Percentiles rank a stretch among this genome's conserved stretches.
Evolutionary conservation across 2,329 filamentous ascomycete genomes (phyloP).

Genomic region (Pseudogymnoascus sp.): DNA sequence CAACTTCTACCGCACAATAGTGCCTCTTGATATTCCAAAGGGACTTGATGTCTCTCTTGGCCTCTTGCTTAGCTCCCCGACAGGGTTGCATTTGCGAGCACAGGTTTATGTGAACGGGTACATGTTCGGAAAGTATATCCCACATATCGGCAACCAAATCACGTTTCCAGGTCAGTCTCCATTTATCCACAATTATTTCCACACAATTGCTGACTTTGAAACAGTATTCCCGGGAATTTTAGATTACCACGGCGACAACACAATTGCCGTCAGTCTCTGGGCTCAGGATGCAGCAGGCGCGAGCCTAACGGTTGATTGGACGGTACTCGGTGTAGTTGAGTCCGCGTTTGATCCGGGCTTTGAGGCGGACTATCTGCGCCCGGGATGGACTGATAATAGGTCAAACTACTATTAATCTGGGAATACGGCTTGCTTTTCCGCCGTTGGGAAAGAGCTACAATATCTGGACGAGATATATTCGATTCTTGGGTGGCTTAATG

Average conservation of each 20-base stretch:
- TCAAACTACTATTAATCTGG: constrained; percentile 3
- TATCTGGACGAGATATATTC: neutral
- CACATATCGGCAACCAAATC: constrained; percentile 53
- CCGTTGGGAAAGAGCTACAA: neutral
- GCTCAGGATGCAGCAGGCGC: constrained; percentile 31
- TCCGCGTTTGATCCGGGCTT: constrained; percentile 46
- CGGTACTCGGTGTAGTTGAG: constrained; percentile 45
- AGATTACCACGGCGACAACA: constrained; percentile 51
- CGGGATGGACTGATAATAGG: constrained; percentile 38
- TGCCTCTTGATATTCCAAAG: constrained; percentile 43
- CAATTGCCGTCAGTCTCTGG: constrained; percentile 52
- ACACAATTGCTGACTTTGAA: neutral
- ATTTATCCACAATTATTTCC: neutral
- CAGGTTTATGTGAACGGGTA: constrained; percentile 59
- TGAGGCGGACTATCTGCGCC: constrained; percentile 41
- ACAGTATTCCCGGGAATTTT: constrained; percentile 49
- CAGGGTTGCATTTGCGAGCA: constrained; percentile 39
- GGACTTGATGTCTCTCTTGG: constrained; percentile 50
- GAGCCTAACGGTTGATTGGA: constrained; percentile 36
- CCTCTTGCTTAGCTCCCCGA: constrained; percentile 43
- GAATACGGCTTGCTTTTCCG: neutral
- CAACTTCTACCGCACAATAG: constrained; percentile 46
- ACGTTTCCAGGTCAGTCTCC: constrained; percentile 39
- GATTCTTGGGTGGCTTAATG: neutral
- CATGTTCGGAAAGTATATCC: constrained; percentile 54